Conservation (phyloP, 2,329 filamentous ascomycete genomes). For the Aphanocladium album region DNA sequence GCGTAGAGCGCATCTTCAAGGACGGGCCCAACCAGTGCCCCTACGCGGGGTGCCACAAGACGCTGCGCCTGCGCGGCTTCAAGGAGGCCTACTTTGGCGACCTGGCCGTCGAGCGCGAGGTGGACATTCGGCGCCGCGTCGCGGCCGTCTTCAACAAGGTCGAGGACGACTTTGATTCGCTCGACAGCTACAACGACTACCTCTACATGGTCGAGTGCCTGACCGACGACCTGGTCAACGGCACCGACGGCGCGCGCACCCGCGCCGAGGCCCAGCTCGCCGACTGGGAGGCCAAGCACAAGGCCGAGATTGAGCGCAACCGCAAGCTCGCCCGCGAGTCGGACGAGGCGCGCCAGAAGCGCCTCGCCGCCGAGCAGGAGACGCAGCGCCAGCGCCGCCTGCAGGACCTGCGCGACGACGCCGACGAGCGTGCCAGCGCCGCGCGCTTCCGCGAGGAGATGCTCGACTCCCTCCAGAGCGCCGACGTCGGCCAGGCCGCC, state of each 20-base stretch:
- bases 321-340: slow-evolving; percentile 48
- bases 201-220: slow-evolving; percentile 87
- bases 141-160: slow-evolving; percentile 77
- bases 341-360: slow-evolving; percentile 47
- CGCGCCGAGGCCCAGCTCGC: slow-evolving; percentile 41
- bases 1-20: slow-evolving; percentile 90
- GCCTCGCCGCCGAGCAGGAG: slow-evolving; percentile 62
- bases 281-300: slow-evolving; percentile 69
- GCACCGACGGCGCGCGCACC: slow-evolving; percentile 57
- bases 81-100: slow-evolving; percentile 86
- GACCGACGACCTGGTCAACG: slow-evolving; percentile 79
- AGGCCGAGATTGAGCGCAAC: slow-evolving; percentile 61
- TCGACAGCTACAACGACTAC: slow-evolving; percentile 87
- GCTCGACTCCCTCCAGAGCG: slow-evolving; percentile 62
- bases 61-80: slow-evolving; percentile 79
- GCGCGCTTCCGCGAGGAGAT: slow-evolving; percentile 62
- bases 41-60: slow-evolving; percentile 81
- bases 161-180: slow-evolving; percentile 84
- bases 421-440: slow-evolving; percentile 61
- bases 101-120: slow-evolving; percentile 81
- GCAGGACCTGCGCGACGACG: slow-evolving; percentile 61
- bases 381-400: slow-evolving; percentile 55
- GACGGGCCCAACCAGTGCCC: slow-evolving; percentile 89
- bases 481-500: slow-evolving; percentile 55
- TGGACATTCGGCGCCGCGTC: slow-evolving; percentile 81